phyloP scores from a whole-genome alignment of 2,329 filamentous ascomycete genomes.

The Pezicula carpinea region DNA sequence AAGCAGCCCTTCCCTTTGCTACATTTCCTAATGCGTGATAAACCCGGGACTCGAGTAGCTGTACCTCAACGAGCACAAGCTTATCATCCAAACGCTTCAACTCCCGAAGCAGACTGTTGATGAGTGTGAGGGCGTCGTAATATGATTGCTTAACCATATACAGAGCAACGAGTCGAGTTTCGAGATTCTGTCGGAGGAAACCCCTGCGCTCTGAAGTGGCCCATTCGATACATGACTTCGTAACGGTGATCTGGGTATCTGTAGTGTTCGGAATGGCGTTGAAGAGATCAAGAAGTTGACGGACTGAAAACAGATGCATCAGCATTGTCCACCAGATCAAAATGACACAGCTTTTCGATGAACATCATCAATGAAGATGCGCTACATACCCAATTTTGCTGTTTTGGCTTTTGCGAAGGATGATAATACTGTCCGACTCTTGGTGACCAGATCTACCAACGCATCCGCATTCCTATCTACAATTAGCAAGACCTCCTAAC shows the following conservation, averaged over 20 bases:
- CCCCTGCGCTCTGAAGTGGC: constrained; percentile 89
- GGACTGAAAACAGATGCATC: constrained; percentile 54
- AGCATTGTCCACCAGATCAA: neutral
- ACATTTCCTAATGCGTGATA: constrained; percentile 98
- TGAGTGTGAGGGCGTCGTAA: constrained; percentile 93
- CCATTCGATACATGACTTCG: constrained; percentile 99
- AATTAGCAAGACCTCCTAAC: constrained; percentile 23
- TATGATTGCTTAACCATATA: constrained; percentile 98
- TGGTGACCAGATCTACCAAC: constrained; percentile 83
- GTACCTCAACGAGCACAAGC: constrained; percentile 94
- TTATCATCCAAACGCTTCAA: constrained; percentile 98
- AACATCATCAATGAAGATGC: too few relatives aligned
- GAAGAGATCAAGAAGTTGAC: constrained; percentile 94
- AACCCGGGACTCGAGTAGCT: constrained; percentile 92
- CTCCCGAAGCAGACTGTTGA: constrained; percentile 93
- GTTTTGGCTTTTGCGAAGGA: constrained; percentile 99
- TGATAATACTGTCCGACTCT: constrained; percentile 85
- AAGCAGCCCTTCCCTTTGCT: constrained; percentile 87
- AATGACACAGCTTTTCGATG: neutral
- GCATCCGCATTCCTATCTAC: constrained; percentile 67
- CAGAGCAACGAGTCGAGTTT: constrained; percentile 87
- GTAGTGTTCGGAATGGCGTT: constrained; percentile 88
- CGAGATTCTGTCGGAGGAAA: constrained; percentile 96
- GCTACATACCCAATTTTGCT: constrained; percentile 79
- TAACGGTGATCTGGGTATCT: constrained; percentile 91